Base-by-base conservation (phyloP, 306 rosid genomes). In the Urtica urens region DNA sequence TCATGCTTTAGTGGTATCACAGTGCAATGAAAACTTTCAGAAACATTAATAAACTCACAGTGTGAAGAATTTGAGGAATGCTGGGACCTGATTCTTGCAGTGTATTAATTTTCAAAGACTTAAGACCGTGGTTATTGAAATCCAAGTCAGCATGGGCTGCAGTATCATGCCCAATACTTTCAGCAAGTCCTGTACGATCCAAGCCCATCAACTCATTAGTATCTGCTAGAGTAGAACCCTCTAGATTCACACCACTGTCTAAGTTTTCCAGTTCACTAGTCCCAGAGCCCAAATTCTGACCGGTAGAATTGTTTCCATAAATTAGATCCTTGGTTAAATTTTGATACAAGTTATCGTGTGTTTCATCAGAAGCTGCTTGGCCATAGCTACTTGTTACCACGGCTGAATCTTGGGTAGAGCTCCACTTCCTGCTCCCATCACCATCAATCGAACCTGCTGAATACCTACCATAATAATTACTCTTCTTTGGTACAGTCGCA, bases 21-120 rank as follows among this genome's bases (percentile, higher is more conserved):
- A 4, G 33, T 14, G 17, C 8, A 43, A 11, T 20, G 51, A 3
- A n/a, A 6, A 28, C 23, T 22, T 5, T 19, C 43, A 2, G 22
- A 23, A 17, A 27, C 40, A 37, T 25, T 27, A 48, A 54, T n/a
- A 48, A 42, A 80, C 96, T 72, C 65, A 86, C 99, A 76, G 67
- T 58, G 57, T 86, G 86, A 64, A 92, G 96, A 76, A 92, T 78
- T 73, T 82, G 96, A 58, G 93, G 88, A 52, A 92, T 92, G 76
- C 96, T 72, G 63, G 84, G 88, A 58, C 76, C 75, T 28, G 75
- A 44, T 63, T 81, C 83, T 20, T 76, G 60, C 62, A 55, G 27
- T 46, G 75, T 46, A 62, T 67, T 76, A 37, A 49, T 52, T 63
- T 71, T 73, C 31, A 65, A 23, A 46, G 65, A 62, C 62, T 73